Evolutionary conservation across 1,284 basidiomycete genomes (phyloP).

Genomic region (Rhodotorula sp.): DNA sequence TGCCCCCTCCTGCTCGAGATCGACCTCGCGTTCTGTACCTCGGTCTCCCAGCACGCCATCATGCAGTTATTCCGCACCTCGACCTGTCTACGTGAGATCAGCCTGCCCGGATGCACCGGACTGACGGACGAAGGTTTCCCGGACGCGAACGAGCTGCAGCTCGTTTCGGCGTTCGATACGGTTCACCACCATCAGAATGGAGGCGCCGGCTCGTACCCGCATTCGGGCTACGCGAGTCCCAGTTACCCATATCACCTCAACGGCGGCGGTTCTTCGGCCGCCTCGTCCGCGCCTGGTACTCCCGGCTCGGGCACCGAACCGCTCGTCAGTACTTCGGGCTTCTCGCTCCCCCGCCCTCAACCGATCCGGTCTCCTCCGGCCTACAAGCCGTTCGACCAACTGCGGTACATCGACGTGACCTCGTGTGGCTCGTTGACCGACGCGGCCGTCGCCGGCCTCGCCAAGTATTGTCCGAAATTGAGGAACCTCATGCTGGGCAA

Average conservation of each 20-base stretch:
- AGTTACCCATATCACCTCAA: constrained; percentile 2
- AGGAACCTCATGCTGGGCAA: constrained; percentile 91
- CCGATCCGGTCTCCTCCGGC: constrained; percentile 20
- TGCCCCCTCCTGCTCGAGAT: constrained; percentile 91
- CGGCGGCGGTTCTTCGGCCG: background rate
- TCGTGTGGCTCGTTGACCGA: constrained; percentile 80
- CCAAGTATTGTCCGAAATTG: constrained; percentile 82
- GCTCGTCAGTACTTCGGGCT: constrained; percentile 27
- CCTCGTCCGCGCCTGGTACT: background rate
- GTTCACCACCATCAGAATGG: background rate
- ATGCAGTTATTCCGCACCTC: constrained; percentile 81
- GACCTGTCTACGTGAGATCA: constrained; percentile 83
- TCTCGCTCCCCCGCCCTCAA: constrained; percentile 11
- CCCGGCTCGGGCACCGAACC: constrained; percentile 3
- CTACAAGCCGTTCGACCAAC: constrained; percentile 65
- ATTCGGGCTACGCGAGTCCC: background rate
- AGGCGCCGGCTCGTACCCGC: background rate
- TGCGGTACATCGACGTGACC: constrained; percentile 87
- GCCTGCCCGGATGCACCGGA: constrained; percentile 72
- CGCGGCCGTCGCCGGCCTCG: constrained; percentile 83
- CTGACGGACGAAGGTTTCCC: constrained; percentile 88
- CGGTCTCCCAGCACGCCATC: constrained; percentile 72
- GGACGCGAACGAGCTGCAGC: constrained; percentile 18
- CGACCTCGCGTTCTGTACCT: constrained; percentile 80
- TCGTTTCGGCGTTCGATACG: constrained; percentile 17